Base-by-base conservation (phyloP, 805 yeast genomes). In the Cyberlindnera subsufficiens region DNA sequence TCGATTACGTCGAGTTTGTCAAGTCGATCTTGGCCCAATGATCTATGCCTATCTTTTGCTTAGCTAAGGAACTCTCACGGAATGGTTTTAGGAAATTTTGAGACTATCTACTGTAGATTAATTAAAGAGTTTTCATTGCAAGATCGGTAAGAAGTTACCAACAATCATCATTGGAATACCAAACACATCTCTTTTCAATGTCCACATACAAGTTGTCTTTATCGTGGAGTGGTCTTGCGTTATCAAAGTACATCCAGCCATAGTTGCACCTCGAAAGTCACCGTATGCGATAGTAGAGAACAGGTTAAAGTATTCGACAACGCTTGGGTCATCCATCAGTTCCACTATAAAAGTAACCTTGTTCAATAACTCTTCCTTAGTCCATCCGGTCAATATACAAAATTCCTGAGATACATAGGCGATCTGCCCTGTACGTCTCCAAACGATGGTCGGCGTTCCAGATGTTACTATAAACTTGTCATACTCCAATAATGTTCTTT, bases 111-210 rank as follows among this genome's bases (percentile, higher is more conserved):
- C 10, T 22, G 27, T 22, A 22, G 27, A 22, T 35, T 35, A 18
- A 14, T 67, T 20, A 9, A 22, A 70, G 38, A 78, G 47, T 22
- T 10, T 18, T 34, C 36, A 35, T 25, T 22, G 30, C 13, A 35
- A 7, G 15, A 87, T 82, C 0, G 97, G 98, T 53, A 91, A 68
- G 60, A 91, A 91, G 59, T 88, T 93, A 15, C 96, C 98, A 30
- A 91, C 77, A 18, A 93, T 83, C 95, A 91, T 90, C 88, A 93
- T 83, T 14, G 99, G 99, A 41, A 91, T 82, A 8, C 96, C 97
- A 65, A 93, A 91, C 15, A 91, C 95, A 59, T 91, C 98, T 60
- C 97, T 71, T 58, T 90, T 89, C 50, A 93, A 67, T 1, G 98
- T 93, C 95, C 96, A 87, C 55, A 86, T 82, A 54, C 95, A 82